A percentile compares a stretch with the other conserved stretches of the same genome.
Conservation (phyloP, 352 stramenopile species). For the Phytophthora multivora region DNA sequence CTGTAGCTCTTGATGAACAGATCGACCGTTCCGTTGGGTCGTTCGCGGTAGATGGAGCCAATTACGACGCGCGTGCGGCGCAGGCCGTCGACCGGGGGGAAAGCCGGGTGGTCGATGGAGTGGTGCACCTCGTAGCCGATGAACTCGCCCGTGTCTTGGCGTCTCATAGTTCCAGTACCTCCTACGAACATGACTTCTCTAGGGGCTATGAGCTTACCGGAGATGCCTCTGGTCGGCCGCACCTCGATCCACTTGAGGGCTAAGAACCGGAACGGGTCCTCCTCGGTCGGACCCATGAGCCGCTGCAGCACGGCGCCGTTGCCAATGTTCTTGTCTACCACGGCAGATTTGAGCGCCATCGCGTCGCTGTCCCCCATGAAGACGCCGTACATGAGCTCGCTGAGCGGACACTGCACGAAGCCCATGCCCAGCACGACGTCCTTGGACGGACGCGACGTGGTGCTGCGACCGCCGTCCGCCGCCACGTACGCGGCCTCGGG, state of each 20-base stretch:
- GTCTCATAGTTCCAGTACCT: slow-evolving; percentile 40
- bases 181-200: slow-evolving; percentile 50
- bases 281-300: slow-evolving; percentile 37
- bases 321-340: slow-evolving; percentile 47
- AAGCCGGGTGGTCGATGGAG: slow-evolving; percentile 51
- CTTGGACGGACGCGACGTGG: slow-evolving; percentile 34
- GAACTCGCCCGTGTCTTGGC: slow-evolving; percentile 40
- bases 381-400: slow-evolving; percentile 52
- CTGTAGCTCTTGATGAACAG: slow-evolving; percentile 46
- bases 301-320: slow-evolving; percentile 39
- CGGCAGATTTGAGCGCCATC: slow-evolving; percentile 34
- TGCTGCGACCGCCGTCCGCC: slow-evolving; percentile 32
- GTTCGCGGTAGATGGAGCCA: slow-evolving; percentile 36
- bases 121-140: slow-evolving; percentile 66
- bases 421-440: slow-evolving; percentile 52
- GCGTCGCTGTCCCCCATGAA: slow-evolving; percentile 31
- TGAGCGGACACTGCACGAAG: slow-evolving; percentile 46
- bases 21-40: slow-evolving; percentile 38
- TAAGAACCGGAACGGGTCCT: slow-evolving; percentile 54
- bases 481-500: slow-evolving; percentile 35
- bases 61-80: slow-evolving; percentile 39
- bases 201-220: slow-evolving; percentile 38
- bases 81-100: slow-evolving; percentile 39
- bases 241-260: slow-evolving; percentile 47
- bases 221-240: slow-evolving; percentile 27